Evolutionary conservation across 345 rosid species (phyloP), one percentile per base, ranked within the genome.

Genomic region (Eucalyptus caleyi): DNA sequence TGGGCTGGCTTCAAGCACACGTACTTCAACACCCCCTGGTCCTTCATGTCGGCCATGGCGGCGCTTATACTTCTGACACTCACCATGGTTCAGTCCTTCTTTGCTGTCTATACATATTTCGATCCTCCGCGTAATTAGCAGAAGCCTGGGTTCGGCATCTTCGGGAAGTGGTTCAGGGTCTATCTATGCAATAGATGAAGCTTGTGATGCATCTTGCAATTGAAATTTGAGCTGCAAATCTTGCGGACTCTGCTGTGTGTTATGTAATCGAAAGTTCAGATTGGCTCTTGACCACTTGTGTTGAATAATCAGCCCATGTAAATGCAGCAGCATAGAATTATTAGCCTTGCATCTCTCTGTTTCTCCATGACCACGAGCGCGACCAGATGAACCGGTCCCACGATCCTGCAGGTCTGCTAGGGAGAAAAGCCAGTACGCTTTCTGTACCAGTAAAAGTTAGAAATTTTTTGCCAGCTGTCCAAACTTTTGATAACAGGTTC

Each of bases 21-120:
- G 4, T 96, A 96, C 88, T 95, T 95, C 24, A 92, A 91, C 72
- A 92, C 93, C 34, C 96, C 95, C 18, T 96, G 97, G 98, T 93
- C 97, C 16, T 94, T 94, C 91, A 90, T 92, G 50, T 94, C 97
- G 9, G 95, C 94, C 1, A 82, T 94, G 62, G 95, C 97, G 11
- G 97, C 97, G 0, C 50, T 92, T 37, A 27, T 94, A 8, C 91
- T 94, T 34, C 93, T 95, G 50, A 14, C 93, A 32, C 91, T 95
- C 88, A 94, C 96, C 89, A 50, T 91, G 87, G 88, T 93, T 59
- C 94, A 95, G 87, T 67, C 95, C 37, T 90, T 92, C 86, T 91
- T 91, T 62, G 94, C 94, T 72, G 90, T 89, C 44, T 94, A 92
- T 91, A 72, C 81, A 18, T 92, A 92, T 44, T 9, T 32, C 4